Base-by-base conservation (phyloP, 176 grass and related monocot genomes). In the Guadua angustifolia region DNA sequence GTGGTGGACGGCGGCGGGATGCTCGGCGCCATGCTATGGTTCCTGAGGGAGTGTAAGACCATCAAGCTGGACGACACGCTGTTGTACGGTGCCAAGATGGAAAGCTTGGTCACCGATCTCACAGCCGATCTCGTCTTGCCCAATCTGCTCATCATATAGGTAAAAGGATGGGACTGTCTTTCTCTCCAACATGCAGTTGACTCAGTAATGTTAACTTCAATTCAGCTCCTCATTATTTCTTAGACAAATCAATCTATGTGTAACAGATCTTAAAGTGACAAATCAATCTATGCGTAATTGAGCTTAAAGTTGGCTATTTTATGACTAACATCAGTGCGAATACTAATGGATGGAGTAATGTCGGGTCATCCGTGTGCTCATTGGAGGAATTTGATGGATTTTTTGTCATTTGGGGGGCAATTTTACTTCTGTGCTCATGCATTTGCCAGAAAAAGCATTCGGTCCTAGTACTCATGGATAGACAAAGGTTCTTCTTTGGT, bases 21-120 rank as follows among this genome's bases (percentile, higher is more conserved):
- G 29, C 1, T 29, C 83, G 77, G 63, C 62, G 95, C 91, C 49
- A 83, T 98, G 66, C 66, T 98, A 12, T 98, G 95, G 95, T 95
- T 90, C 87, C 95, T 93, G 86, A 93, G 95, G 73, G 93, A 98
- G 91, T 93, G 91, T 49, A 93, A 98, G 64, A 98, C 93, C 58
- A 67, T 95, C 65, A 58, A 72, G 52, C 65, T 66, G 2, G 87
- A 84, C 52, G 93, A 98, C 63, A 93, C 95, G 5, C 87, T 49
- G 3, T 73, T 89, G 5, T 95, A 98, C 68, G 77, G 75, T 13
- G 80, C 19, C 45, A 91, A 87, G 61, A 93, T 98, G 93, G 3
- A 3, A 89, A 95, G 73, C 88, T 55, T 98, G 33, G 88, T 98
- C 38, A 57, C 24, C 73, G 88, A 98, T 83, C 61, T 98, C 74